phyloP scores from a whole-genome alignment of 305 asterid species.

The Solanum hybrid region DNA sequence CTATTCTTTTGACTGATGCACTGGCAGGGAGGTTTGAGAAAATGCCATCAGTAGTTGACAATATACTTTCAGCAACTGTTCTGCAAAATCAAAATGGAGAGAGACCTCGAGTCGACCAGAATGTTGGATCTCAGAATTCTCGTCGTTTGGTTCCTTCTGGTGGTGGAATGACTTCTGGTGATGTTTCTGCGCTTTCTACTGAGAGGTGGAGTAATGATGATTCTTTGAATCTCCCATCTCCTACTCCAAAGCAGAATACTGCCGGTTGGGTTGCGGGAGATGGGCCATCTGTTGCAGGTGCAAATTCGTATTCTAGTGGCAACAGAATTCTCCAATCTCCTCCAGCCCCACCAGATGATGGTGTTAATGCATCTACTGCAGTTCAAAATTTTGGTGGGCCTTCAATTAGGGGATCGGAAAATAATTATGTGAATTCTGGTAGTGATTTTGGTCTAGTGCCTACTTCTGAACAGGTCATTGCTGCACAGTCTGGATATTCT shows the following conservation, averaged over 20 bases:
- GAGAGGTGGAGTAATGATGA: slow-evolving; percentile 45
- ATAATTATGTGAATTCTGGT: slow-evolving; percentile 12
- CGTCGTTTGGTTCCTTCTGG: slow-evolving; percentile 9
- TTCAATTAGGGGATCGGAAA: slow-evolving; percentile 12
- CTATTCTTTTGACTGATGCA: slow-evolving; percentile 62
- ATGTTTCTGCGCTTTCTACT: slow-evolving; percentile 25
- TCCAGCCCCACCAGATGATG: slow-evolving; percentile 32
- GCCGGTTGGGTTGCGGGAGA: slow-evolving; percentile 30
- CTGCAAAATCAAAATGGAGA: slow-evolving; percentile 19
- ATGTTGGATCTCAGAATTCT: slow-evolving; percentile 15
- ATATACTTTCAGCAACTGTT: slow-evolving; percentile 13
- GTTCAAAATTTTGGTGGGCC: slow-evolving; percentile 36
- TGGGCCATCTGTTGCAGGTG: slow-evolving; percentile 23
- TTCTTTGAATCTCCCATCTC: slow-evolving; percentile 54
- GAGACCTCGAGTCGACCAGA: slow-evolving; percentile 29
- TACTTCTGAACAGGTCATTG: slow-evolving; percentile 31
- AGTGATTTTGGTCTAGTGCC: slow-evolving; percentile 36
- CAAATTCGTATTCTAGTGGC: slow-evolving; percentile 32
- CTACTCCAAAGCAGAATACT: slow-evolving; percentile 52
- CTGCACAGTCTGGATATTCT: slow-evolving; percentile 24
- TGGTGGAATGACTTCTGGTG: slow-evolving; percentile 15
- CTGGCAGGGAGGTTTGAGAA: slow-evolving; percentile 64
- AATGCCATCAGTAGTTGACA: slow-evolving; percentile 32
- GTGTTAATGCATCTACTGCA: slow-evolving; percentile 32
- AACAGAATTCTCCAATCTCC: slow-evolving; percentile 41